Base-by-base conservation (phyloP, 345 rosid species). In the Lumnitzera racemosa region DNA sequence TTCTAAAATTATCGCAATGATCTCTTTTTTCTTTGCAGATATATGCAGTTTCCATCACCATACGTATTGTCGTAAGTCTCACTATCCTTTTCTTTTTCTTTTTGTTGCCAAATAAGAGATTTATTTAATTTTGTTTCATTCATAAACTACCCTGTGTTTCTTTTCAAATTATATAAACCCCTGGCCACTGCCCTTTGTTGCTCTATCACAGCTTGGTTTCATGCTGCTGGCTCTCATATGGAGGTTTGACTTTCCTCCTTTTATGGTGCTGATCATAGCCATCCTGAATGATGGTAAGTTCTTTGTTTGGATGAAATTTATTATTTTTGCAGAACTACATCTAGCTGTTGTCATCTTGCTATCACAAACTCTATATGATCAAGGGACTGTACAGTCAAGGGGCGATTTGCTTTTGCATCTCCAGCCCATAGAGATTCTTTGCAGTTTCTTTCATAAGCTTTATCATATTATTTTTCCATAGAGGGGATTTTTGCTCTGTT, bases 221-320 rank as follows among this genome's bases (percentile, higher is more conserved):
- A 88, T 94, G 99, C 79, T 94, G 48, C 76, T 94, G 63, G 99
- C 99, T 13, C 96, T 94, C 63, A 83, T 94, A 70, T 94, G 99
- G 95, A 66, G 84, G 80, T 94, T 90, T 62, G 99, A 94, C 72
- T 94, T 94, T 70, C 99, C 99, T 49, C 99, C 99, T 55, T 94
- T 94, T 72, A 94, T 94, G 99, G 99, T 94, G 78, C 97, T 94
- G 77, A 86, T 90, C 62, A 94, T 94, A 58, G 99, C 99, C 36
- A 90, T 94, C 72, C 89, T 90, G 46, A 94, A 94, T 62, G 97
- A 94, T 67, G 99, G 97, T 94, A 65, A 1, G 91, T 80, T 61
- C 25, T 31, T 51, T 23, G 46, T 58, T 20, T 15, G 59, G 48
- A 41, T 50, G 14, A 13, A 14, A 4, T 2, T 15, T 14, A 54